phyloP scores from a whole-genome alignment of 2,329 filamentous ascomycete species.

The Pseudopithomyces chartarum region DNA sequence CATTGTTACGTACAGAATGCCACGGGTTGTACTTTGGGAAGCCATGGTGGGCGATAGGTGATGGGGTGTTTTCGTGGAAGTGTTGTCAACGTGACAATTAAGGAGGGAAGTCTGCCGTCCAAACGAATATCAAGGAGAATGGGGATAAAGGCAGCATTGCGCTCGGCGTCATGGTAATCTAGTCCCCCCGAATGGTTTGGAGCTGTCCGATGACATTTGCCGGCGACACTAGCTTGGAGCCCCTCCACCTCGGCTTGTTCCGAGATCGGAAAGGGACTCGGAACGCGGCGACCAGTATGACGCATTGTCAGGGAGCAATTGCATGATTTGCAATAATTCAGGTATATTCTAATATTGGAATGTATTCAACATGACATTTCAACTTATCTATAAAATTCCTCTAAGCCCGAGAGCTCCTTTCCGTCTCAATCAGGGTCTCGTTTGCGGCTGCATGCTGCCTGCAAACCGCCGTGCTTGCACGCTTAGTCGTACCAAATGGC shows the following conservation, averaged over 20 bases:
- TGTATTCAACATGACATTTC: no score
- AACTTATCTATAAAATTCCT: no score
- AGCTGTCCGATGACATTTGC: constrained; percentile 42
- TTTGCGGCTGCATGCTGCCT: neutral
- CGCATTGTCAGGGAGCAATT: neutral
- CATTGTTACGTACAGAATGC: constrained; percentile 86
- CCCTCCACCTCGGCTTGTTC: constrained; percentile 13
- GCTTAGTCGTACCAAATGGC: constrained; percentile 87
- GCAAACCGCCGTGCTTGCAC: neutral
- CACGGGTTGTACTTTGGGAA: constrained; percentile 53
- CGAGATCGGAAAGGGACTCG: constrained; percentile 34
- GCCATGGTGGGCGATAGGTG: constrained; percentile 42
- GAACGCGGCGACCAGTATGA: constrained; percentile 5
- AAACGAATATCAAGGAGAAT: neutral
- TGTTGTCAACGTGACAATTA: neutral
- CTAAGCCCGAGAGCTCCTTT: no score
- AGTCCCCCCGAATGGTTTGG: neutral
- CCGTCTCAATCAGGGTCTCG: no score
- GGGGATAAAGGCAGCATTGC: neutral
- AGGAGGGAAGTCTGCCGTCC: neutral
- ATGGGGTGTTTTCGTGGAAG: neutral
- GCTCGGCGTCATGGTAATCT: neutral
- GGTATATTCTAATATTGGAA: neutral
- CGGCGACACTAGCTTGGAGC: constrained; percentile 24
- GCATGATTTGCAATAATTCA: neutral